These are phyloP conservation scores for Fusarium lateritium DNA, from an alignment of 2,329 filamentous ascomycete species.

Conservation along the genomic window DNA sequence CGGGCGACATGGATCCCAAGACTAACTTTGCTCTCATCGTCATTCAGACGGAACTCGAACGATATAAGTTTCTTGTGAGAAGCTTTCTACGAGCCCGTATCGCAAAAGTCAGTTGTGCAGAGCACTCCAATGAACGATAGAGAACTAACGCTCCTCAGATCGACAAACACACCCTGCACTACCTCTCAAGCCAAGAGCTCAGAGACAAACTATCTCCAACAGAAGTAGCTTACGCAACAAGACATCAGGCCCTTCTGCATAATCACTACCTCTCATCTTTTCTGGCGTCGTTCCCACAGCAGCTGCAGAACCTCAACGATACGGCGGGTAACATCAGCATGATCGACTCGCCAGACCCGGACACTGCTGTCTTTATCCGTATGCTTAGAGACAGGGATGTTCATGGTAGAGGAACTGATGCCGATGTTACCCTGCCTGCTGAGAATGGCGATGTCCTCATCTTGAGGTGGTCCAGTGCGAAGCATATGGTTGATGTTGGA, in stretches of 20 bases:
- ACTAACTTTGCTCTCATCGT: conserved; percentile 95
- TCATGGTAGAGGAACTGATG: conserved; percentile 73
- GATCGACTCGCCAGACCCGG: conserved; percentile 88
- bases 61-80: conserved; percentile 92
- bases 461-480: conserved; percentile 82
- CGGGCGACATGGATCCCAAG: conserved; percentile 88
- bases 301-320: conserved; percentile 89
- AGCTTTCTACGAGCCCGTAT: conserved; percentile 88
- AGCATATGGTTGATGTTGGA: conserved; percentile 67
- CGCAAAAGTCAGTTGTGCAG: conserved; percentile 75
- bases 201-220: conserved; percentile 78
- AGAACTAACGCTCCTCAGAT: conserved; percentile 67
- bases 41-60: conserved; percentile 94
- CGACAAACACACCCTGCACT: conserved; percentile 82
- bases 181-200: conserved; percentile 71
- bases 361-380: conserved; percentile 87
- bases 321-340: conserved; percentile 91
- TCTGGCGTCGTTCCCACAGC: conserved; percentile 82
- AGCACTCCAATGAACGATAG: no score
- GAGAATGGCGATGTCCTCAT: conserved; percentile 76
- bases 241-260: conserved; percentile 87
- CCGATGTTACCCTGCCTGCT: conserved; percentile 71
- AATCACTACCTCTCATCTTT: conserved; percentile 90
- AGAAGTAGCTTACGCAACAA: conserved; percentile 85
- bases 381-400: conserved; percentile 74